Evolutionary conservation across 257 asterid species (phyloP).

Genomic region (Plantago major): DNA sequence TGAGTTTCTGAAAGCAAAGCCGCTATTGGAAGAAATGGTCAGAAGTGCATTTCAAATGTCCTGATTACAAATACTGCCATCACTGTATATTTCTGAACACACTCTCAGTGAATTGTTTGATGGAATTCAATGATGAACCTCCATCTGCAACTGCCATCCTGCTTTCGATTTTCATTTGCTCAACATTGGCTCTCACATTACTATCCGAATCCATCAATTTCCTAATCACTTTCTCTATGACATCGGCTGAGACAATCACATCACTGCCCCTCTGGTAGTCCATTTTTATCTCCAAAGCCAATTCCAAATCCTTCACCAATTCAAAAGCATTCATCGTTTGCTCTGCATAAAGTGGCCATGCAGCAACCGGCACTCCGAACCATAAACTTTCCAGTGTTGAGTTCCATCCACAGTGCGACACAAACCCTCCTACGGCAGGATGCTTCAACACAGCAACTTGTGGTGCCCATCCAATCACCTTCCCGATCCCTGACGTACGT

Average conservation of each 20-base stretch:
- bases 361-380: slow-evolving; percentile 47
- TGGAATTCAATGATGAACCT: slow-evolving; percentile 44
- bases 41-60: too few species aligned
- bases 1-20: not conserved
- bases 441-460: slow-evolving; percentile 41
- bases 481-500: slow-evolving; percentile 35
- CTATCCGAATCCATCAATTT: slow-evolving; percentile 30
- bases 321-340: slow-evolving; percentile 42
- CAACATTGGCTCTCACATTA: slow-evolving; percentile 24
- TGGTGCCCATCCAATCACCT: slow-evolving; percentile 52
- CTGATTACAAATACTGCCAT: too few species aligned
- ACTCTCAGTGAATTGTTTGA: slow-evolving; percentile 28
- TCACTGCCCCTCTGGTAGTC: slow-evolving; percentile 21
- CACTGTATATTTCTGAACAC: slow-evolving; percentile 15
- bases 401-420: slow-evolving; percentile 58
- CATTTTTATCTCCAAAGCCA: slow-evolving; percentile 34
- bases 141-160: slow-evolving; percentile 35
- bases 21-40: not conserved
- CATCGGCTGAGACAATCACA: slow-evolving; percentile 32
- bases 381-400: slow-evolving; percentile 47
- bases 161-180: slow-evolving; percentile 34
- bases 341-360: slow-evolving; percentile 45
- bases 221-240: slow-evolving; percentile 32
- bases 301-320: slow-evolving; percentile 36
- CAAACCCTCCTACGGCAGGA: slow-evolving; percentile 41